Evolutionary conservation across 73 alveolate species (phyloP).

Genomic region (Paramecium caudatum): DNA sequence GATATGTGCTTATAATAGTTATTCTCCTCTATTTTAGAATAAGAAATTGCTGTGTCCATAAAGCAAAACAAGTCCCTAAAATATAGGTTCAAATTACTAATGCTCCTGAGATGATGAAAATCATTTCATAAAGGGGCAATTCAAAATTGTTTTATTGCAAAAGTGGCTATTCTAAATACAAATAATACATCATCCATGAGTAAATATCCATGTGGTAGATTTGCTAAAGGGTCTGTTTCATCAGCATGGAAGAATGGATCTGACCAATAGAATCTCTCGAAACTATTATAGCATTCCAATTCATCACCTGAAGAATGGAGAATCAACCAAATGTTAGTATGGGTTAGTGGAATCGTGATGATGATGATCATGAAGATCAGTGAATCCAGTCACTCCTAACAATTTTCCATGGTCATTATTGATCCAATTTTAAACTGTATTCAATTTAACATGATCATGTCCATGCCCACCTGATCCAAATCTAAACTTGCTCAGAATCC

Average conservation of each 20-base stretch:
- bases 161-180: conserved; percentile 26
- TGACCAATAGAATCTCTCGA: conserved; percentile 66
- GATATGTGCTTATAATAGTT: background rate
- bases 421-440: conserved; percentile 44
- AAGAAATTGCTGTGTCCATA: conserved; percentile 3
- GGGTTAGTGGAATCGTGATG: conserved; percentile 75
- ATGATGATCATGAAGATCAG: conserved; percentile 69
- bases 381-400: conserved; percentile 64
- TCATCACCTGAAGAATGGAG: conserved; percentile 64
- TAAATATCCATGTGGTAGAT: conserved; percentile 74
- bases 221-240: conserved; percentile 65
- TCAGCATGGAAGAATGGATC: conserved; percentile 75
- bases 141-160: background rate
- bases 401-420: conserved; percentile 3
- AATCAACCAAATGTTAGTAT: conserved; percentile 67
- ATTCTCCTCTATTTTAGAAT: background rate
- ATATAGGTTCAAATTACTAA: background rate
- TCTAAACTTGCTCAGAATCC: conserved; percentile 15
- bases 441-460: conserved; percentile 44
- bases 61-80: background rate
- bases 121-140: conserved; percentile 6
- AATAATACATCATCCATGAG: conserved; percentile 68
- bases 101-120: background rate
- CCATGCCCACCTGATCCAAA: conserved; percentile 59
- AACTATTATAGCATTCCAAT: background rate